Conservation (phyloP, 306 rosid genomes). For the Prosopis cineraria region DNA sequence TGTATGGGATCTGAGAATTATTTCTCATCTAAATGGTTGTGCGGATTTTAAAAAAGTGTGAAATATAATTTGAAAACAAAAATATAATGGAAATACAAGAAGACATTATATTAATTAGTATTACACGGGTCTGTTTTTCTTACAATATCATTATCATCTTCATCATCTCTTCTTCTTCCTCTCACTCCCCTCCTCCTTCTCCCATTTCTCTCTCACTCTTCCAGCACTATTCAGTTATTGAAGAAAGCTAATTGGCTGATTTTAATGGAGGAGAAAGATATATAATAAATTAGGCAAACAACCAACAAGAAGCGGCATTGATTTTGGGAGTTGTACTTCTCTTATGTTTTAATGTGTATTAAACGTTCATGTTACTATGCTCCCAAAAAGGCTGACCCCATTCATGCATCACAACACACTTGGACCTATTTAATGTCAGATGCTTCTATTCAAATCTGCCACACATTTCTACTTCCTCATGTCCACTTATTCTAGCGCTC, state of each 20-base stretch:
- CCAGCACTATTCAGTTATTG: not conserved
- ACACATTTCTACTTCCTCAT: no score
- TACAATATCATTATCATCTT: no score
- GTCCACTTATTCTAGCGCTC: no score
- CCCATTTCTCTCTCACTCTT: not conserved
- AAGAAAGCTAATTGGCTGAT: not conserved
- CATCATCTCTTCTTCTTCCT: not conserved
- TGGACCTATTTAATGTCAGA: not conserved
- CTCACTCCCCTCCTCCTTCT: not conserved
- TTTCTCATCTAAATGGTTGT: no score
- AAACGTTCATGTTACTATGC: not conserved
- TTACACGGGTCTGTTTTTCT: no score
- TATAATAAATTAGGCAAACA: not conserved
- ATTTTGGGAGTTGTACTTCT: not conserved
- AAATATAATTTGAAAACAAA: no score
- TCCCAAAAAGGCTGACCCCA: not conserved
- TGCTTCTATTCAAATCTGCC: not conserved
- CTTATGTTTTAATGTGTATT: not conserved
- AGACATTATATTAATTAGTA: no score
- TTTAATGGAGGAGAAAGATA: not conserved
- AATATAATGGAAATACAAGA: no score
- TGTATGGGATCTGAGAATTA: no score
- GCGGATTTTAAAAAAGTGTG: no score
- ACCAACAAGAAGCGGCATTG: not conserved
- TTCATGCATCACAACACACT: no score